phyloP scores from a whole-genome alignment of 2,329 filamentous ascomycete genomes.

The Lachnellula occidentalis region DNA sequence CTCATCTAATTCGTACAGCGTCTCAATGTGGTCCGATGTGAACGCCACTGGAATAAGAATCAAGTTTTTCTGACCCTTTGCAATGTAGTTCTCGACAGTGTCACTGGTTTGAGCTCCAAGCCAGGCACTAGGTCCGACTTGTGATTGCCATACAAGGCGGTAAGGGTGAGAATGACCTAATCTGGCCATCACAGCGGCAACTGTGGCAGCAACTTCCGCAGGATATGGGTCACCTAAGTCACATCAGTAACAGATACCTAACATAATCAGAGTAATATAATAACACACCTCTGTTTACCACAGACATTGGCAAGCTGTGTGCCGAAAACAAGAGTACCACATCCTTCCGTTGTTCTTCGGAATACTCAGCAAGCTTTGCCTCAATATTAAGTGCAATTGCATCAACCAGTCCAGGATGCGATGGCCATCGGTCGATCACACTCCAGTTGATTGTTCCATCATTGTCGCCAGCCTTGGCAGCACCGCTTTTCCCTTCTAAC shows the following conservation, averaged over 20 bases:
- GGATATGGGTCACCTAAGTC: constrained; percentile 80
- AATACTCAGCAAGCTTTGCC: constrained; percentile 76
- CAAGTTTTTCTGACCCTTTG: constrained; percentile 86
- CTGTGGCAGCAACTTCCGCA: constrained; percentile 90
- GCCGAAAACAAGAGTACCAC: constrained; percentile 91
- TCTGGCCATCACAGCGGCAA: constrained; percentile 92
- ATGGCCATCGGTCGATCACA: constrained; percentile 96
- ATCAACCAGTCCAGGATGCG: constrained; percentile 83
- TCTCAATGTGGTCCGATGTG: constrained; percentile 98
- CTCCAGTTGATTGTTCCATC: constrained; percentile 85
- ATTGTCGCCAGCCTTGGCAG: constrained; percentile 31
- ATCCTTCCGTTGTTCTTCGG: constrained; percentile 69
- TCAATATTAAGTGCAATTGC: constrained; percentile 92
- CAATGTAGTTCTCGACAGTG: constrained; percentile 82
- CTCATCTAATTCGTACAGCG: constrained; percentile 85
- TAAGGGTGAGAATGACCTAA: constrained; percentile 86
- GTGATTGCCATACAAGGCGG: constrained; percentile 94
- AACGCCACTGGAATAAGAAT: constrained; percentile 93
- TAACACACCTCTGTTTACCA: constrained; percentile 76
- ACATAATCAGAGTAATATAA: background rate
- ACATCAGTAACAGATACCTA: constrained; percentile 9
- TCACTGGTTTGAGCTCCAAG: constrained; percentile 87
- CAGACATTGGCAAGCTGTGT: constrained; percentile 93
- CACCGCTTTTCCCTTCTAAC: constrained; percentile 67
- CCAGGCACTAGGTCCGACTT: constrained; percentile 94